Percentiles rank a stretch among this genome's conserved stretches.
Evolutionary conservation across 805 yeast genomes (phyloP).

Genomic region (Lachancea lanzarotensis): DNA sequence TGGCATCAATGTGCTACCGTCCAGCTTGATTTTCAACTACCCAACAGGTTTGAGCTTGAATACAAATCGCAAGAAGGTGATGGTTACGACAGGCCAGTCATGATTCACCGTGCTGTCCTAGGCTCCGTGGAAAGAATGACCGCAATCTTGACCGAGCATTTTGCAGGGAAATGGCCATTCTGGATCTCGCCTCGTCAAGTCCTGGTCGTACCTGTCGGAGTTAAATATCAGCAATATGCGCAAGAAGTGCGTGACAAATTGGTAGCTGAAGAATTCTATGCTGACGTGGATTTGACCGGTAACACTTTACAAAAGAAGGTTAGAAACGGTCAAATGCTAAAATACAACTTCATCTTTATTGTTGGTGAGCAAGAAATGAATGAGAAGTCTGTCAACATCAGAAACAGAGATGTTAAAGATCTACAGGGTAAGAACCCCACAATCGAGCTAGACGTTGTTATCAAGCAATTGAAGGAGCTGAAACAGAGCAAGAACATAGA

Average conservation of each 20-base stretch:
- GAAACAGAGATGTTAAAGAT: slow-evolving; percentile 92
- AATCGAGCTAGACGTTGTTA: slow-evolving; percentile 63
- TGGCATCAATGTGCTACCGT: slow-evolving; percentile 99
- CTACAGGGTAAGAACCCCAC: slow-evolving; percentile 91
- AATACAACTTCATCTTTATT: slow-evolving; percentile 91
- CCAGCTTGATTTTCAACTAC: slow-evolving; percentile 97
- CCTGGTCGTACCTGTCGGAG: slow-evolving; percentile 94
- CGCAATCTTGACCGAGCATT: slow-evolving; percentile 96
- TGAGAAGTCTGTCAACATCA: slow-evolving; percentile 77
- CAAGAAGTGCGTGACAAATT: slow-evolving; percentile 64
- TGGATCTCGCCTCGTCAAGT: slow-evolving; percentile 99
- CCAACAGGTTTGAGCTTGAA: slow-evolving; percentile 85
- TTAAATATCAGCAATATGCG: slow-evolving; percentile 86
- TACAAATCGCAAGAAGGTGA: slow-evolving; percentile 54
- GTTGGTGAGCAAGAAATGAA: slow-evolving; percentile 94
- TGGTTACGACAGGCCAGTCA: slow-evolving; percentile 79
- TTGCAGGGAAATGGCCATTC: slow-evolving; percentile 99
- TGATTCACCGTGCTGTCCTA: slow-evolving; percentile 98
- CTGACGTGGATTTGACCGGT: slow-evolving; percentile 90
- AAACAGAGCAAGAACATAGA: slow-evolving; percentile 70
- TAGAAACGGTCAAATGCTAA: slow-evolving; percentile 90
- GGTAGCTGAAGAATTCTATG: slow-evolving; percentile 73
- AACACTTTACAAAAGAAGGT: slow-evolving; percentile 98
- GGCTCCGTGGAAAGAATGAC: slow-evolving; percentile 99
- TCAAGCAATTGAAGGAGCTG: slow-evolving; percentile 59